Evolutionary conservation across 2,329 filamentous ascomycete genomes (phyloP).

Genomic region (Fusarium praegraminearum): DNA sequence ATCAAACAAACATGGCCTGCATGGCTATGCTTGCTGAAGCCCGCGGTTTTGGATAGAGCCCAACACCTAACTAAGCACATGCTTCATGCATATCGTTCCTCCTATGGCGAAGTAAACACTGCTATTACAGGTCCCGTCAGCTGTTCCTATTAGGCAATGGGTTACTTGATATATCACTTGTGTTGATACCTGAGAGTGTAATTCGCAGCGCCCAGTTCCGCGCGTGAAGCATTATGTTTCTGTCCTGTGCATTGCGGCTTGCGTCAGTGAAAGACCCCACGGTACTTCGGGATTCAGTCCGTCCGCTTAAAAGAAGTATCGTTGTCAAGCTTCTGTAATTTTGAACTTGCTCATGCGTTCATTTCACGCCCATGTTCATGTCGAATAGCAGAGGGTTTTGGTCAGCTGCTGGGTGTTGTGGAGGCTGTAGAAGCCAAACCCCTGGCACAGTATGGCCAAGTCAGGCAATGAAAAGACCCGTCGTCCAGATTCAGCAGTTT

Average conservation of each 20-base stretch:
- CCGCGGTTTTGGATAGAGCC: slow-evolving; percentile 3
- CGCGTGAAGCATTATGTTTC: neutral
- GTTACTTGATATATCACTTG: neutral
- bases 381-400: slow-evolving; percentile 15
- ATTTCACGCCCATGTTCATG: slow-evolving; percentile 10
- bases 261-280: slow-evolving; percentile 8
- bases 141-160: neutral
- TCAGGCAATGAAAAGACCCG: slow-evolving; percentile 14
- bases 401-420: slow-evolving; percentile 25
- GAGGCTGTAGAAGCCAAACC: slow-evolving; percentile 24
- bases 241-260: neutral
- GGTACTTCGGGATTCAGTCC: slow-evolving; percentile 40
- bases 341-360: slow-evolving; percentile 34
- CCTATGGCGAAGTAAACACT: neutral
- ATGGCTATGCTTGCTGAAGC: slow-evolving; percentile 1
- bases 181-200: neutral
- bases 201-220: neutral
- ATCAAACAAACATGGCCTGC: slow-evolving; percentile 1
- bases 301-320: slow-evolving; percentile 27
- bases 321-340: slow-evolving; percentile 11
- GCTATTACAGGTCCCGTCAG: neutral
- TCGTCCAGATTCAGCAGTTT: slow-evolving; percentile 29
- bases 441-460: slow-evolving; percentile 25
- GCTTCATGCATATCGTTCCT: neutral
- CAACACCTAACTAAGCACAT: neutral